Evolutionary conservation across 2,329 filamentous ascomycete species (phyloP).

Genomic region (Plenodomus tracheiphilus): DNA sequence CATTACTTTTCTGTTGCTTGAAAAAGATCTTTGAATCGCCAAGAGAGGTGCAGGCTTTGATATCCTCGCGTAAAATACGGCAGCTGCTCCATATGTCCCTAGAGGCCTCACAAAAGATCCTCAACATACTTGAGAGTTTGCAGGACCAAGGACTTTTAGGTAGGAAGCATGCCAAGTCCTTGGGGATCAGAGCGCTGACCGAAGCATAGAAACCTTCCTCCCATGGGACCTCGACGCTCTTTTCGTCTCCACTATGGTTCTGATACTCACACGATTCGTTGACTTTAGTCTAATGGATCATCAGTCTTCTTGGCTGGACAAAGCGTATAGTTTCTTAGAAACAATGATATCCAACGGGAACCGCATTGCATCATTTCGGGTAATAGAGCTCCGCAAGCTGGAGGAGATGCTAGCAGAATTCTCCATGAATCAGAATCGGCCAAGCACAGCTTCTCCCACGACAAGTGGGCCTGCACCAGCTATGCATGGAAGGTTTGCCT

Average conservation of each 20-base stretch:
- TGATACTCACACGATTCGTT: constrained; percentile 43
- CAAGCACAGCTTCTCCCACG: constrained; percentile 4
- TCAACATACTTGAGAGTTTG: constrained; percentile 50
- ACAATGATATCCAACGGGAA: constrained; percentile 55
- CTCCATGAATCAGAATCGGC: constrained; percentile 14
- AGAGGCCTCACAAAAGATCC: constrained; percentile 50
- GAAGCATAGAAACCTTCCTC: constrained; percentile 51
- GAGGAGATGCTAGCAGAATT: constrained; percentile 45
- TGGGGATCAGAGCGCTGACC: constrained; percentile 1
- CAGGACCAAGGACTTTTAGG: constrained; percentile 54
- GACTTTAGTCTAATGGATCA: constrained; percentile 43
- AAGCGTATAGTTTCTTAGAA: constrained; percentile 50
- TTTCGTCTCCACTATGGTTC: constrained; percentile 50
- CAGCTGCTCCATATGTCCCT: constrained; percentile 49
- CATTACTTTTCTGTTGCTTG: constrained; percentile 50
- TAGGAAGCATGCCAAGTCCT: constrained; percentile 22
- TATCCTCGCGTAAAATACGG: constrained; percentile 44
- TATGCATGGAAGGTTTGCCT: constrained; percentile 7
- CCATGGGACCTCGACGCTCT: constrained; percentile 54
- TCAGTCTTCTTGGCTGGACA: constrained; percentile 45
- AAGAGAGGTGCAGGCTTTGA: constrained; percentile 34
- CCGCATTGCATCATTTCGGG: constrained; percentile 50
- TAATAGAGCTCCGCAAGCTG: constrained; percentile 52
- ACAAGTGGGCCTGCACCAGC: constrained; percentile 1
- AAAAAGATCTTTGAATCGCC: constrained; percentile 40